Conservation (phyloP, 257 asterid species). For the Solanum acaule region DNA sequence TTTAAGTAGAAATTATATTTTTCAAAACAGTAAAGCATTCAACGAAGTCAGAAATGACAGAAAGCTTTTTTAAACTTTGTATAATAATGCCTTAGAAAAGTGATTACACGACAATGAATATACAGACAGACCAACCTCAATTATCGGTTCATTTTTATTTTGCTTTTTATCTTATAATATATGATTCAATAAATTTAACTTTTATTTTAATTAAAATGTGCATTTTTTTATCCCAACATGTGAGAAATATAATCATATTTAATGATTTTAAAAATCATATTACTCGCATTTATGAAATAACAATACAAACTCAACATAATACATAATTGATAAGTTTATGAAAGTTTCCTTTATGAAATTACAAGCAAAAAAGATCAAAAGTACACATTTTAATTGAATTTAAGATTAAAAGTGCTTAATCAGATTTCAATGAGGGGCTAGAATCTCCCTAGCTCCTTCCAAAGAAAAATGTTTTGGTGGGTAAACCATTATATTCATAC, state of each 20-base stretch:
- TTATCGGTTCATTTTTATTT: background rate
- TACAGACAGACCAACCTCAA: background rate
- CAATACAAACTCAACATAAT: background rate
- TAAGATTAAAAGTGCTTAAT: background rate
- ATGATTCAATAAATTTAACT: background rate
- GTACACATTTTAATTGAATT: background rate
- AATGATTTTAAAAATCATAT: background rate
- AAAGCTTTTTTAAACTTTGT: background rate
- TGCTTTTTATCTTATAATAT: background rate
- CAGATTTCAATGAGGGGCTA: background rate
- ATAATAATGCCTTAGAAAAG: background rate
- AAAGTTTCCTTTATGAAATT: background rate
- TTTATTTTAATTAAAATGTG: background rate
- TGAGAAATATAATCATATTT: background rate
- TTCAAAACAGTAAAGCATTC: background rate
- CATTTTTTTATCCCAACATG: background rate
- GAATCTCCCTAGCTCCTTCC: background rate
- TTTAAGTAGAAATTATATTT: background rate
- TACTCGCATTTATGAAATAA: background rate
- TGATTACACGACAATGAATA: background rate
- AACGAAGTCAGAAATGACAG: background rate
- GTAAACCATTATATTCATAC: background rate
- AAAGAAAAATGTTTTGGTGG: background rate
- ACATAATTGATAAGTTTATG: background rate
- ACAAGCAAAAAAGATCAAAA: no score